These are phyloP conservation scores for Kazachstania africana DNA, from an alignment of 805 yeast species.

Conservation along the genomic window DNA sequence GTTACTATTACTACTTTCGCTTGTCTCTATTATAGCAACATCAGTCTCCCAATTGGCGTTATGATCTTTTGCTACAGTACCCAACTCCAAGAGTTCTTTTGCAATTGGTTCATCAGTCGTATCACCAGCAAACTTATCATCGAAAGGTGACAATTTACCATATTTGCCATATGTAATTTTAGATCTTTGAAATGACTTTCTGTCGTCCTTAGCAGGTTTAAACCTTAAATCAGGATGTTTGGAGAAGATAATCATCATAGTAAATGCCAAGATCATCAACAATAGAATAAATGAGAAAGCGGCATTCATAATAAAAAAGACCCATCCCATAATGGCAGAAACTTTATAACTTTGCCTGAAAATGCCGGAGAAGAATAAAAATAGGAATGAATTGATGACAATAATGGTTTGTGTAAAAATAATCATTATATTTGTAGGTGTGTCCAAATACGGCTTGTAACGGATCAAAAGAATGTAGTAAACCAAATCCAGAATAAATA, in stretches of 20 bases:
- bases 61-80: conserved; percentile 75
- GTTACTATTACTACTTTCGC: background rate
- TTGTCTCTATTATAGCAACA: background rate
- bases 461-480: conserved; percentile 55
- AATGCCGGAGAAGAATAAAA: conserved; percentile 73
- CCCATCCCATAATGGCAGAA: conserved; percentile 80
- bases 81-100: conserved; percentile 58
- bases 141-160: conserved; percentile 1
- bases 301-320: conserved; percentile 80
- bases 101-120: conserved; percentile 18
- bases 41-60: conserved; percentile 52
- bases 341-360: conserved; percentile 74
- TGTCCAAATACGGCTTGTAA: conserved; percentile 68
- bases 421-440: conserved; percentile 66
- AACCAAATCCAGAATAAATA: conserved; percentile 64
- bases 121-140: conserved; percentile 21
- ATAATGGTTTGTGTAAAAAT: conserved; percentile 63
- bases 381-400: conserved; percentile 70
- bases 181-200: conserved; percentile 71
- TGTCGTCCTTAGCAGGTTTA: conserved; percentile 82
- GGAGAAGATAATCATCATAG: conserved; percentile 50
- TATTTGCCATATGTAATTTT: background rate
- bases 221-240: conserved; percentile 84
- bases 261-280: conserved; percentile 55
- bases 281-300: conserved; percentile 71